A percentile compares a stretch with the other conserved stretches of the same genome.
These are phyloP conservation scores for Candida fluviatilis DNA, from an alignment of 805 yeast species.

Conservation along the genomic window DNA sequence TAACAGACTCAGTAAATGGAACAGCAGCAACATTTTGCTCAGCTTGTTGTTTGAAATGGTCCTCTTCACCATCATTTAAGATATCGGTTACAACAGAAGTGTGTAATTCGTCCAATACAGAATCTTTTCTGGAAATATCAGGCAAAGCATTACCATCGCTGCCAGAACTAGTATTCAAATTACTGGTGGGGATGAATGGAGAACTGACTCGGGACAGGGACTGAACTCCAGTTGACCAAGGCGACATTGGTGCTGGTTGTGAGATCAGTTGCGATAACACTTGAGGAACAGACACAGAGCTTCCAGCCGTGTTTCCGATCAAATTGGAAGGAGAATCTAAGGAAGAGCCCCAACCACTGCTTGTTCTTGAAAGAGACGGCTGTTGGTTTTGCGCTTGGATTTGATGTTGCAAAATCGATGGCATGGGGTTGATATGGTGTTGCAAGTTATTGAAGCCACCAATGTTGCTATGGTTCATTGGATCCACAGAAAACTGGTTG, in stretches of 20 bases:
- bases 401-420: conserved; percentile 33
- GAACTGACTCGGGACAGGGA: conserved; percentile 35
- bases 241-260: conserved; percentile 39
- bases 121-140: conserved; percentile 15
- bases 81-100: conserved; percentile 39
- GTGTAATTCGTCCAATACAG: conserved; percentile 35
- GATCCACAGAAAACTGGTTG: conserved; percentile 25
- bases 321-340: conserved; percentile 22
- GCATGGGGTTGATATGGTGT: conserved; percentile 18
- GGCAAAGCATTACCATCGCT: conserved; percentile 4
- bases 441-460: conserved; percentile 13
- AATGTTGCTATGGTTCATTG: conserved; percentile 11
- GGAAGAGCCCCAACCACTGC: conserved; percentile 35
- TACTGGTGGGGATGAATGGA: conserved; percentile 31
- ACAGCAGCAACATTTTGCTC: not conserved
- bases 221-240: conserved; percentile 35
- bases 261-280: conserved; percentile 18
- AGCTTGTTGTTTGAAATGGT: conserved; percentile 3
- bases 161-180: conserved; percentile 7
- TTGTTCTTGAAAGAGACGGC: conserved; percentile 28
- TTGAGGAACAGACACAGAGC: conserved; percentile 23
- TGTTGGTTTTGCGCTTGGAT: conserved; percentile 27
- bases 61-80: conserved; percentile 20
- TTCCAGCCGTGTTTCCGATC: conserved; percentile 22
- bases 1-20: no score